Evolutionary conservation across 495 filamentous ascomycete species (phyloP).

Genomic region (Penicillium flavigenum): DNA sequence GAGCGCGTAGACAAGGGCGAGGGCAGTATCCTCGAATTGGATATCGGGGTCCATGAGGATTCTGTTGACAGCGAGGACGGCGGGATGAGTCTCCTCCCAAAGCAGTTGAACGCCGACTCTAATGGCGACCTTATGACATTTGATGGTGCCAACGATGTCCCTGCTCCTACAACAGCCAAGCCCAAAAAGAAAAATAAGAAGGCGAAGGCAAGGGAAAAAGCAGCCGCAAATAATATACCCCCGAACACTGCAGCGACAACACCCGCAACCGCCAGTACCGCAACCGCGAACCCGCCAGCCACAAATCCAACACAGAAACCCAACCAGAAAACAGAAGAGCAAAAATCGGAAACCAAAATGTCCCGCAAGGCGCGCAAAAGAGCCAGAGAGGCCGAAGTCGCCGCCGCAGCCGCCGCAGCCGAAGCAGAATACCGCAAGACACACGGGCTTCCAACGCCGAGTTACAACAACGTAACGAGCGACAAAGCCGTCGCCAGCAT

Average conservation of each 20-base stretch:
- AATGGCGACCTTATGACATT: background rate
- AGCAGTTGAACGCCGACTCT: background rate
- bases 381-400: background rate
- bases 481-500: background rate
- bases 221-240: background rate
- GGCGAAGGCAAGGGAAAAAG: constrained; percentile 24
- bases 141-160: background rate
- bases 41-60: constrained; percentile 8
- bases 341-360: background rate
- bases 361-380: background rate
- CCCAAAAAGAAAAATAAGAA: constrained; percentile 16
- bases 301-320: background rate
- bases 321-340: background rate
- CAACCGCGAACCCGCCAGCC: background rate
- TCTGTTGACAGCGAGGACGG: constrained; percentile 20
- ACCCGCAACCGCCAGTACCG: background rate
- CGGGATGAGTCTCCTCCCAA: constrained; percentile 13
- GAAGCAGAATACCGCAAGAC: background rate
- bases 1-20: constrained; percentile 13
- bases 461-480: background rate
- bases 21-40: constrained; percentile 29
- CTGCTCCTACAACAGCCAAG: background rate
- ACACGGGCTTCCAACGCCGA: background rate
- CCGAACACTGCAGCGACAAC: background rate
- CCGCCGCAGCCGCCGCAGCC: background rate